Evolutionary conservation across 164 flowering plant genomes (phyloP), one percentile per base, ranked within the genome.

Genomic region (Magnolia changhungtana): DNA sequence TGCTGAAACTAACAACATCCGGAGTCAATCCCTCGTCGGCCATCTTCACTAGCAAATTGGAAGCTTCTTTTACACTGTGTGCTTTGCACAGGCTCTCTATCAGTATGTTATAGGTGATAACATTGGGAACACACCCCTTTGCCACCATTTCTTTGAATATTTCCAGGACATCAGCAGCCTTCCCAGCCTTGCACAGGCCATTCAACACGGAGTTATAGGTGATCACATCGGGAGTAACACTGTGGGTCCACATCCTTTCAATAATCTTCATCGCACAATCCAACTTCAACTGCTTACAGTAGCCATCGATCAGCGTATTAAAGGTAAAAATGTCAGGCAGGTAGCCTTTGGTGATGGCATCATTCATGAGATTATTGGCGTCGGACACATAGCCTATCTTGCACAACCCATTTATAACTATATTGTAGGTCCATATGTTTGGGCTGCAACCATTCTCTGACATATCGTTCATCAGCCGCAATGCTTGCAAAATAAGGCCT

Each of bases 321-420:
- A 91, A 92, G 45, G 96, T 94, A 77, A 88, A 94, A 77, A 91
- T 85, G 74, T 94, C 98, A 13, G 95, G 98, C 78, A 90, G 73
- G 73, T 78, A 82, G 23, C 98, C 98, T 74, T 84, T 86, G 29
- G 83, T 63, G 50, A 90, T 85, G 59, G 95, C 94, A 78, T 84
- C 87, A 82, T 88, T 85, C 79, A 91, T 72, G 69, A 95, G 83
- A 49, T 74, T 76, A 78, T 74, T 80, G 37, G 97, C 97, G 80
- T 92, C 93, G 76, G 85, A 77, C 11, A 91, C 83, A 79, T 85
- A 87, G 18, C 98, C 96, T 87, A 89, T 86, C 84, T 92, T 92
- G 86, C 97, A 94, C 71, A 94, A 77, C 27, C 96, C 95, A 87
- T 92, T 89, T 59, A 91, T 83, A 50, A 94, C 83, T 73, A 91